Evolutionary conservation across 371 early-diverging fungal genomes (phyloP).

Genomic region (Choanephora cucurbitarum): DNA sequence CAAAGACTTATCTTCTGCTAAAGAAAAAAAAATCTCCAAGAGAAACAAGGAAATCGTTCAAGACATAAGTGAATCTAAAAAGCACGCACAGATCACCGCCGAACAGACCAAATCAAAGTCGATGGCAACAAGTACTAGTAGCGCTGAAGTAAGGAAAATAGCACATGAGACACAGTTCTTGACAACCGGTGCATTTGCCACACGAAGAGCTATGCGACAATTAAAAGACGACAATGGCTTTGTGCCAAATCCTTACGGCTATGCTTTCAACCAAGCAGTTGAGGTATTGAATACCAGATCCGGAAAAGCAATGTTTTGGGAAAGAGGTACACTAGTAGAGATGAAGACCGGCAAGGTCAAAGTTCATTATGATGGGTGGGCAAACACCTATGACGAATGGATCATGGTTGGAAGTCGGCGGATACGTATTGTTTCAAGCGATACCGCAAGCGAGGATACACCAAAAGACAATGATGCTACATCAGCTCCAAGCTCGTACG

Average conservation of each 20-base stretch:
- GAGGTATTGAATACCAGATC: conserved; percentile 41
- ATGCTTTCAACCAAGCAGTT: conserved; percentile 31
- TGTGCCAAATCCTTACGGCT: conserved; percentile 49
- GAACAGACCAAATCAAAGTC: background rate
- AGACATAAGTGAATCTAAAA: no score
- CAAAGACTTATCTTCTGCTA: no score
- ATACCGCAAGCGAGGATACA: background rate
- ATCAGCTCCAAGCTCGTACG: no score
- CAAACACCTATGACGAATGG: conserved; percentile 63
- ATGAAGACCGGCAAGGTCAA: conserved; percentile 52
- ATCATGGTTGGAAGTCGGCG: conserved; percentile 61
- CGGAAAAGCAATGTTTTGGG: conserved; percentile 46
- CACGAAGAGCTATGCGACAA: conserved; percentile 45
- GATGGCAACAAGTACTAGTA: background rate
- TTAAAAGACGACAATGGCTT: conserved; percentile 47
- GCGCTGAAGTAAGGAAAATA: background rate
- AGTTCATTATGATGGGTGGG: conserved; percentile 65
- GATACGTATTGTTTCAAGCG: conserved; percentile 23
- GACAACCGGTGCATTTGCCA: conserved; percentile 54
- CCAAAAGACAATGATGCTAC: background rate
- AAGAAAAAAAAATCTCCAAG: no score
- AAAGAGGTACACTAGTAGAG: conserved; percentile 48
- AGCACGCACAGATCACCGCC: no score
- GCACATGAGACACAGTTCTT: conserved; percentile 7
- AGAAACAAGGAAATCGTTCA: no score